Evolutionary conservation across 129 eudicot species (phyloP).

Genomic region (Tanacetum coccineum): DNA sequence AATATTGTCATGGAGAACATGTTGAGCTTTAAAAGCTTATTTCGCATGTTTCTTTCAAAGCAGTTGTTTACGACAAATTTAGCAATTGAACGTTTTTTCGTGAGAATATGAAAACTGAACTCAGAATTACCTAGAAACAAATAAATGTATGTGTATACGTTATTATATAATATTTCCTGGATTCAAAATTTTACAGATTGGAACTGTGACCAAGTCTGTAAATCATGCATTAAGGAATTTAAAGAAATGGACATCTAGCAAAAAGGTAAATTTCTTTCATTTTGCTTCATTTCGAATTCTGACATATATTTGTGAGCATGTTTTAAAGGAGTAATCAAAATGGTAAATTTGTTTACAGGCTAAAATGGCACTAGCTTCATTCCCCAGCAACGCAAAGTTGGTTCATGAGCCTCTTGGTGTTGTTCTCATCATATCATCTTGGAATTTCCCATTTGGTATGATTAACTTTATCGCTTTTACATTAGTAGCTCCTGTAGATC

Average conservation of each 20-base stretch:
- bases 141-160: background rate
- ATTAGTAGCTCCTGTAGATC: conserved; percentile 12
- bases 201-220: conserved; percentile 56
- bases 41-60: too few relatives aligned
- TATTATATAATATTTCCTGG: background rate
- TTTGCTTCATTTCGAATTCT: too few relatives aligned
- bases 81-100: too few relatives aligned
- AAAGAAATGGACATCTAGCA: conserved; percentile 65
- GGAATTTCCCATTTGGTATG: conserved; percentile 84
- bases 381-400: conserved; percentile 50
- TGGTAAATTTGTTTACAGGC: conserved; percentile 40
- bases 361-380: conserved; percentile 52
- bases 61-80: too few relatives aligned
- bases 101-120: too few relatives aligned
- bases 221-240: conserved; percentile 52
- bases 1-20: too few relatives aligned
- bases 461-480: conserved; percentile 6
- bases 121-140: too few relatives aligned
- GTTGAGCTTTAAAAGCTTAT: too few relatives aligned
- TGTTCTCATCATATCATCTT: conserved; percentile 72
- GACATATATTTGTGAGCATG: background rate
- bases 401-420: conserved; percentile 85
- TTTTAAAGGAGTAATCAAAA: conserved; percentile 8
- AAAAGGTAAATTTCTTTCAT: conserved; percentile 38
- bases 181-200: conserved; percentile 39